phyloP scores from a whole-genome alignment of 306 rosid genomes.

The Quercus berberidifolia region DNA sequence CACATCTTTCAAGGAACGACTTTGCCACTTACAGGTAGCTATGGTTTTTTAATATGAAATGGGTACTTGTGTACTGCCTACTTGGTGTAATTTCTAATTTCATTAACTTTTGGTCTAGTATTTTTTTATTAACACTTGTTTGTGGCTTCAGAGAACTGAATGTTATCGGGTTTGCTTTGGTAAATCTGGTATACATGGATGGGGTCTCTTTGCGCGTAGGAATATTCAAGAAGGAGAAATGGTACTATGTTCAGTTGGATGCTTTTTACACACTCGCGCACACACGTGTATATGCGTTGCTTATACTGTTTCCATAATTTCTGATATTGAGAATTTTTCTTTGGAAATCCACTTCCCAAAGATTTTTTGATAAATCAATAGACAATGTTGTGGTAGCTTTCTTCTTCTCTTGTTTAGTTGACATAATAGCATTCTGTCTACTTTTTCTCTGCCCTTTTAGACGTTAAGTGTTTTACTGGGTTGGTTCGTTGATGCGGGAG shows the following conservation, averaged over 20 bases:
- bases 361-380: not conserved
- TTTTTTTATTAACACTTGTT: slow-evolving; percentile 7
- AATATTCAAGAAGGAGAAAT: slow-evolving; percentile 95
- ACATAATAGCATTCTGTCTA: not conserved
- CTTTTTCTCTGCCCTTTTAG: not conserved
- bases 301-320: not conserved
- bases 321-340: not conserved
- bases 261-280: no score
- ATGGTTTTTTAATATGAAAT: slow-evolving; percentile 4
- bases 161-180: slow-evolving; percentile 79
- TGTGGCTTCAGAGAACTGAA: slow-evolving; percentile 69
- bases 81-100: not conserved
- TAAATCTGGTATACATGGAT: slow-evolving; percentile 97
- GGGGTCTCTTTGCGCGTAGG: slow-evolving; percentile 97
- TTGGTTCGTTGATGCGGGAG: not conserved
- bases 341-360: not conserved
- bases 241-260: slow-evolving; percentile 40
- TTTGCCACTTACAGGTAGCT: slow-evolving; percentile 68
- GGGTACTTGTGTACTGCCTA: slow-evolving; percentile 9
- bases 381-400: not conserved
- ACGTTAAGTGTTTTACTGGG: not conserved
- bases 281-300: not conserved
- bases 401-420: not conserved
- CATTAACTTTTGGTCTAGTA: not conserved
- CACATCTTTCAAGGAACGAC: slow-evolving; percentile 85